Percentiles rank a stretch among this genome's conserved stretches.
Conservation (phyloP, 2,329 filamentous ascomycete species). For the Capronia epimyces region DNA sequence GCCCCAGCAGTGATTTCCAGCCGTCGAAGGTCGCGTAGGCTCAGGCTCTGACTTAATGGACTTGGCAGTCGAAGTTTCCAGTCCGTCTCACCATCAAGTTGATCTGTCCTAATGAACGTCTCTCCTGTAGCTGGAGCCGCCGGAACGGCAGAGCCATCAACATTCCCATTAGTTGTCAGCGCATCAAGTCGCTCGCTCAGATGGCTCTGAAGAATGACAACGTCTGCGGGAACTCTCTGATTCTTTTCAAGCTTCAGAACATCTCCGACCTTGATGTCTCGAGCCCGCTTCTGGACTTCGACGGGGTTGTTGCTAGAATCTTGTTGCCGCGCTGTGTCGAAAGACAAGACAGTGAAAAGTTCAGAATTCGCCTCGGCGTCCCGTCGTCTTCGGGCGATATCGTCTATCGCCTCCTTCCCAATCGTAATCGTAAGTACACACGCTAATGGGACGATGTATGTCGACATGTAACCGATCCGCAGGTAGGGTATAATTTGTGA, state of each 20-base stretch:
- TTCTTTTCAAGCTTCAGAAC: slow-evolving; percentile 90
- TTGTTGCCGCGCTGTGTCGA: slow-evolving; percentile 37
- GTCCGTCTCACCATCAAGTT: slow-evolving; percentile 94
- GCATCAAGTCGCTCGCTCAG: slow-evolving; percentile 48
- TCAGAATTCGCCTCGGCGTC: slow-evolving; percentile 95
- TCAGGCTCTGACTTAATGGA: slow-evolving; percentile 73
- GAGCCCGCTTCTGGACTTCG: slow-evolving; percentile 74
- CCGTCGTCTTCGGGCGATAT: slow-evolving; percentile 75
- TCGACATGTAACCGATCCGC: slow-evolving; percentile 88
- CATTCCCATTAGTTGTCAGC: slow-evolving; percentile 30
- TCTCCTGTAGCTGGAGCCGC: slow-evolving; percentile 53
- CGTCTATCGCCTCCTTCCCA: slow-evolving; percentile 92
- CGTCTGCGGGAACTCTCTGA: slow-evolving; percentile 87
- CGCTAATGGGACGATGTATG: slow-evolving; percentile 84
- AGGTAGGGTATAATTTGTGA: slow-evolving; percentile 87
- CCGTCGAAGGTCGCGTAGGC: slow-evolving; percentile 62
- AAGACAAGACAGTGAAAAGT: slow-evolving; percentile 70
- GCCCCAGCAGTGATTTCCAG: slow-evolving; percentile 74
- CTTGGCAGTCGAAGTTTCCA: slow-evolving; percentile 94
- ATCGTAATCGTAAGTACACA: slow-evolving; percentile 91
- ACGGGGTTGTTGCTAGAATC: slow-evolving; percentile 31
- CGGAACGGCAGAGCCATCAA: slow-evolving; percentile 13
- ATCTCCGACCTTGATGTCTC: slow-evolving; percentile 87
- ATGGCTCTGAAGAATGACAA: slow-evolving; percentile 82
- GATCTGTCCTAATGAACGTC: slow-evolving; percentile 94